These are phyloP conservation scores for Teratosphaeria epicoccoides DNA, from an alignment of 2,329 filamentous ascomycete genomes.

Conservation along the genomic window DNA sequence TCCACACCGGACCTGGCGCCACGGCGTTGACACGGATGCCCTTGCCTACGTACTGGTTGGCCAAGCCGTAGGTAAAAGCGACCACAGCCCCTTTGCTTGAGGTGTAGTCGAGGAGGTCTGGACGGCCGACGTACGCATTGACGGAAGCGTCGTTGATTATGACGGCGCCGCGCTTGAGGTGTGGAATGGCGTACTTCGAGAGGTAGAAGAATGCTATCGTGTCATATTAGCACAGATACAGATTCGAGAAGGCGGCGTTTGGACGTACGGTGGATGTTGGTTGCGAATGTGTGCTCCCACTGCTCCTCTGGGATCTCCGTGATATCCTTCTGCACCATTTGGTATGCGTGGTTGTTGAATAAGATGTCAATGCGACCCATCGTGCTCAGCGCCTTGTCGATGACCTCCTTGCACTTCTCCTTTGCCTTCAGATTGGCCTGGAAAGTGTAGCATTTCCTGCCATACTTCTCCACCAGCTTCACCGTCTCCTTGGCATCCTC, in stretches of 20 bases:
- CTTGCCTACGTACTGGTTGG: constrained; percentile 60
- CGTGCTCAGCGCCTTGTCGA: constrained; percentile 54
- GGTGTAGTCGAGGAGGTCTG: constrained; percentile 73
- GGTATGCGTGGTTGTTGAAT: constrained; percentile 61
- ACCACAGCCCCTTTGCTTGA: constrained; percentile 69
- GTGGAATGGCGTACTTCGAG: constrained; percentile 63
- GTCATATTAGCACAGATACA: constrained; percentile 1
- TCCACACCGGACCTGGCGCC: constrained; percentile 71
- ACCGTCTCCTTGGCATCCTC: constrained; percentile 66
- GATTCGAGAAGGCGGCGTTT: neutral
- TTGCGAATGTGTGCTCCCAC: constrained; percentile 70
- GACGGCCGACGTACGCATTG: constrained; percentile 71
- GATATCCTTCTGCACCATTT: constrained; percentile 65
- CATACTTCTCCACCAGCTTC: constrained; percentile 55
- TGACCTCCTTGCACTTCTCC: constrained; percentile 58
- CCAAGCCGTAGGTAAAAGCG: constrained; percentile 65
- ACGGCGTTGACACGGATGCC: constrained; percentile 70
- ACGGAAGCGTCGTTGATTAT: constrained; percentile 83
- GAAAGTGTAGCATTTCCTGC: constrained; percentile 54
- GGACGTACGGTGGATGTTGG: constrained; percentile 56
- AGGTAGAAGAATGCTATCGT: constrained; percentile 56
- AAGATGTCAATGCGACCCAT: constrained; percentile 64
- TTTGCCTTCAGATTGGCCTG: constrained; percentile 53
- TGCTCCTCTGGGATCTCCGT: constrained; percentile 64
- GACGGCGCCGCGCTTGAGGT: constrained; percentile 62